Percentiles rank a stretch among this genome's conserved stretches.
Evolutionary conservation across 768 basidiomycete species (phyloP).

Genomic region (Lactifluus subvellereus): DNA sequence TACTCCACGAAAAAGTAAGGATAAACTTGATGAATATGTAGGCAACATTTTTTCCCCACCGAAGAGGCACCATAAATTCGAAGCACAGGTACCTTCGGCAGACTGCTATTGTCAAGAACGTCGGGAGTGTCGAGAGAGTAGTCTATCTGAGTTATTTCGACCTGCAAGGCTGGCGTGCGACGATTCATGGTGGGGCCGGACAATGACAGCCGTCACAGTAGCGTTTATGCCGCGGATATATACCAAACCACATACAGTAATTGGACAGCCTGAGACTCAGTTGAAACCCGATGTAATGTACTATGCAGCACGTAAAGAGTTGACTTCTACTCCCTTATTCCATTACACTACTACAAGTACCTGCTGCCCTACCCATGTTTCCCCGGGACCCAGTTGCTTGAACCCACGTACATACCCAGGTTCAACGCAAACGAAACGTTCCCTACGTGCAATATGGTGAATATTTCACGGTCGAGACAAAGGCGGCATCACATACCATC

Average conservation of each 20-base stretch:
- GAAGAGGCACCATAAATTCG: conserved; percentile 85
- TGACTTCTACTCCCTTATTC: not conserved
- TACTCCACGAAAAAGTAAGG: conserved; percentile 94
- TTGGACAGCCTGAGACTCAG: not conserved
- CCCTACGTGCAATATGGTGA: conserved; percentile 42
- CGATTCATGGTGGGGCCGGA: not conserved
- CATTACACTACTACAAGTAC: conserved; percentile 43
- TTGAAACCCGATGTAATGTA: not conserved
- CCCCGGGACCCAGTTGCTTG: conserved; percentile 52
- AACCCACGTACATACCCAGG: conserved; percentile 81
- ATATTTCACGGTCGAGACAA: not conserved
- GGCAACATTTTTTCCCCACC: conserved; percentile 67
- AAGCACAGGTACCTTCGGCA: conserved; percentile 70
- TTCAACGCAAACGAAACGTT: conserved; percentile 84
- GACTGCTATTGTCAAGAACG: conserved; percentile 52
- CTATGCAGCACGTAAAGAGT: not conserved
- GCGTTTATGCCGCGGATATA: not conserved
- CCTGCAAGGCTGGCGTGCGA: conserved; percentile 30
- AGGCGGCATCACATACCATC: conserved; percentile 55
- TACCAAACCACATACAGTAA: not conserved
- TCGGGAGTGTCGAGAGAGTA: conserved; percentile 54
- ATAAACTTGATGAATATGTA: conserved; percentile 90
- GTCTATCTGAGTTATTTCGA: conserved; percentile 57
- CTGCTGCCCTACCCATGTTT: conserved; percentile 76
- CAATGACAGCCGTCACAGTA: not conserved